Conservation (phyloP, 305 asterid species). For the Fraxinus baroniana region DNA sequence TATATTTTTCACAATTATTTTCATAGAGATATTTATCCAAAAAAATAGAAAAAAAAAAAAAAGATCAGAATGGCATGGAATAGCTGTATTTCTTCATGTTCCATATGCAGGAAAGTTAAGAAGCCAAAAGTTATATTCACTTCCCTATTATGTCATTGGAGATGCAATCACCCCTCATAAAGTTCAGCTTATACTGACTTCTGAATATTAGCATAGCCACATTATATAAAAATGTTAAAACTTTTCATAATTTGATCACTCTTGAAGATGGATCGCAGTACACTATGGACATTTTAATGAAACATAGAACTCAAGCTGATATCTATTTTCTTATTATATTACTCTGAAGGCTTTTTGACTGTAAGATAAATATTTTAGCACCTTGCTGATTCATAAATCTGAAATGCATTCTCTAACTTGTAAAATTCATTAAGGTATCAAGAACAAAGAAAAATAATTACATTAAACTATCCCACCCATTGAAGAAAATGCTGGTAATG, state of each 20-base stretch:
- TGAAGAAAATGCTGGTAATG: constrained; percentile 4
- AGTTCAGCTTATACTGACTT: neutral
- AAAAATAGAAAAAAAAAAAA: neutral
- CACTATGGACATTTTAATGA: neutral
- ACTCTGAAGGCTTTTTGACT: neutral
- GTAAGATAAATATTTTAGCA: neutral
- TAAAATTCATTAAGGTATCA: neutral
- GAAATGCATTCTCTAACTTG: neutral
- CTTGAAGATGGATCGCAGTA: neutral
- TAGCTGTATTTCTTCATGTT: constrained; percentile 5
- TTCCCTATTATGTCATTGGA: neutral
- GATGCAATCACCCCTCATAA: neutral
- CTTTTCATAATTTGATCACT: neutral
- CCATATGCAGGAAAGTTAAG: neutral
- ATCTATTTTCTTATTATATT: neutral
- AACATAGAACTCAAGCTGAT: neutral
- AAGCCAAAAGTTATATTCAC: neutral
- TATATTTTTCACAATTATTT: constrained; percentile 1
- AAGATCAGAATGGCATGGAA: neutral
- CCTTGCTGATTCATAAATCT: neutral
- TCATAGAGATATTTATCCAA: neutral
- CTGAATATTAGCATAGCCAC: constrained; percentile 8
- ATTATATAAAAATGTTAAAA: neutral
- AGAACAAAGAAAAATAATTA: neutral
- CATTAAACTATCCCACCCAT: neutral